Evolutionary conservation across 352 stramenopile species (phyloP), one percentile per base, ranked within the genome.

Genomic region (Phytophthora pseudosyringae): DNA sequence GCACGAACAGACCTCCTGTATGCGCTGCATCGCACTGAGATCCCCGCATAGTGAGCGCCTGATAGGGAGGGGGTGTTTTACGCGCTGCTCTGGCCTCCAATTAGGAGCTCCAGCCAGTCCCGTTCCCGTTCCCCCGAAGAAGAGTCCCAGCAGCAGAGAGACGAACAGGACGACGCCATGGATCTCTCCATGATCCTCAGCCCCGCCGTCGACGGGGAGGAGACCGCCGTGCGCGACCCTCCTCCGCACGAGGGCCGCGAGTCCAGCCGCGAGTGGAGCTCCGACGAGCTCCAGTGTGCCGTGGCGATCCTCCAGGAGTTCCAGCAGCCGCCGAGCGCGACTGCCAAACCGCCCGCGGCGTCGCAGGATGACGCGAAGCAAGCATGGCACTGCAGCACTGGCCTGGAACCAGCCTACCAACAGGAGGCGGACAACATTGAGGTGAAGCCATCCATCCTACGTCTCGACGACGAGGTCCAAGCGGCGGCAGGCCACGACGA

Each of bases 11-110:
- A 56, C 25, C 12, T 35, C 21, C 26, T 25, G 15, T 15, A 26
- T 48, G 33, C 49, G 59, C 49, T 49, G 59, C 40, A 60, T 51
- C 52, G 29, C 49, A 57, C 39, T 50, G 39, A 44, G 52, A 60
- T 62, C 54, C 53, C 39, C 26, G 36, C 18, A 38, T 62, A 51
- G 15, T 33, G 9, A 47, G 26, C 51, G 38, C 51, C 54, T 59
- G 39, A 59, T 59, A 57, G 38, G n/a, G 33, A 44, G 35, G 49
- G 21, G 35, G 26, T 10, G 51, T 47, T 58, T 58, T 21, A 21
- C 21, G 35, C 31, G 31, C 35, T 57, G 49, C 51, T 31, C 49
- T 46, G 35, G 49, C 35, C 49, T 46, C 39, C 51, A 50, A 21
- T 21, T 21, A 21, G 21, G 21, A 21, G 21, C 21, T 21, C 21